Conservation (phyloP, 23 red algal genomes). For the Cyanidiococcus yangmingshanensis region DNA sequence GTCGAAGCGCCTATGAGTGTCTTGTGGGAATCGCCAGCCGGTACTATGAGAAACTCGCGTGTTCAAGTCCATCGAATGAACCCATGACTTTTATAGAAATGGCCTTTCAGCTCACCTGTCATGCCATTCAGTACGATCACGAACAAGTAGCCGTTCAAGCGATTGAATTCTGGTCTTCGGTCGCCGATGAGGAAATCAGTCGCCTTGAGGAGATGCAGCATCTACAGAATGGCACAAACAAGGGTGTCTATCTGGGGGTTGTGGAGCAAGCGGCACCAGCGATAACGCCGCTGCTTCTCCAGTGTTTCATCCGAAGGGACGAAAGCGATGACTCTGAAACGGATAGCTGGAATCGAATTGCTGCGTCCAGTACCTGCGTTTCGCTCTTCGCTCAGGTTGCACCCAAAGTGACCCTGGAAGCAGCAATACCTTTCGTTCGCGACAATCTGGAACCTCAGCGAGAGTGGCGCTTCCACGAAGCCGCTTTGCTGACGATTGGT, state of each 20-base stretch:
- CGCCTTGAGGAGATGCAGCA: conserved; percentile 47
- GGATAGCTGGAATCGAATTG: conserved; percentile 75
- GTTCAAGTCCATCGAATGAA: neutral
- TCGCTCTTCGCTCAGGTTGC: conserved; percentile 66
- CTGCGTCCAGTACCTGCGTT: conserved; percentile 74
- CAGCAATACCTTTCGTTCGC: conserved; percentile 74
- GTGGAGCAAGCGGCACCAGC: conserved; percentile 59
- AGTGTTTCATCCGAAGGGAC: conserved; percentile 45
- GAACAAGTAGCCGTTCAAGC: conserved; percentile 87
- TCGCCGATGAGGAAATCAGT: conserved; percentile 82
- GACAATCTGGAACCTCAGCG: conserved; percentile 45
- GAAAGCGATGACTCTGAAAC: conserved; percentile 70
- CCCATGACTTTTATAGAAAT: conserved; percentile 50
- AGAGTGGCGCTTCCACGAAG: conserved; percentile 85
- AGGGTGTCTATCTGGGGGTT: conserved; percentile 37
- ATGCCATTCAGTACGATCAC: conserved; percentile 70
- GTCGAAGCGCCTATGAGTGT: conserved; percentile 72
- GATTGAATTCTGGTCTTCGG: conserved; percentile 95
- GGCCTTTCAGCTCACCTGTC: conserved; percentile 58
- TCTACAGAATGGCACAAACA: conserved; percentile 27
- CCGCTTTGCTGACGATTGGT: conserved; percentile 74
- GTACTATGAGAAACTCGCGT: conserved; percentile 67
- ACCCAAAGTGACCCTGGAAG: conserved; percentile 47
- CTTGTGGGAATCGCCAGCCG: conserved; percentile 76
- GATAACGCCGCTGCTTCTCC: conserved; percentile 52